Evolutionary conservation across 345 rosid species (phyloP).

Genomic region (Brassica juncea): DNA sequence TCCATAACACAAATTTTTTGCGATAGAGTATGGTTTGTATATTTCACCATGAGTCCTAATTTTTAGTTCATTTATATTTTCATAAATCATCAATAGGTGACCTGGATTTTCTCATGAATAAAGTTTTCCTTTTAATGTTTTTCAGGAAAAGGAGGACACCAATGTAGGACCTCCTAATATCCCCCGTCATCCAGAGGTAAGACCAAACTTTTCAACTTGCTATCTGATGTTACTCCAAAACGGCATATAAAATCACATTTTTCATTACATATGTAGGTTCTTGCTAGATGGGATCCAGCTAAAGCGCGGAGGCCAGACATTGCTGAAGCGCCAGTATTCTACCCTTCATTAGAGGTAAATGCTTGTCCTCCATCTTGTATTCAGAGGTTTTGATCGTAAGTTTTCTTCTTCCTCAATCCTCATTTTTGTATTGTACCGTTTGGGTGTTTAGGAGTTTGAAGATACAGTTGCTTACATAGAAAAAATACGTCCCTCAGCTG

Average conservation of each 20-base stretch:
- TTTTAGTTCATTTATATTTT: neutral
- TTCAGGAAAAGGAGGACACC: slow-evolving; percentile 8
- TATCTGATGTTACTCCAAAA: neutral
- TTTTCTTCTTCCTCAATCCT: neutral
- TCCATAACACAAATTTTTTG: neutral
- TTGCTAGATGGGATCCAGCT: slow-evolving; percentile 67
- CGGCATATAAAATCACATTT: neutral
- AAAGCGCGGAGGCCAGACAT: slow-evolving; percentile 59
- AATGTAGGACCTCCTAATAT: slow-evolving; percentile 19
- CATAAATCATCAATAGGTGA: neutral
- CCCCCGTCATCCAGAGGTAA: slow-evolving; percentile 22
- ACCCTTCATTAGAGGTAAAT: slow-evolving; percentile 73
- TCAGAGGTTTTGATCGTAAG: neutral
- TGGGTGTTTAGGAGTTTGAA: slow-evolving; percentile 69
- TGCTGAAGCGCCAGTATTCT: slow-evolving; percentile 73
- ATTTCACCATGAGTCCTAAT: neutral
- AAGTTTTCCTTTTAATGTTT: neutral
- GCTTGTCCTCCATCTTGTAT: neutral
- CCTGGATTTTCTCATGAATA: neutral
- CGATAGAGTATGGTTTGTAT: neutral
- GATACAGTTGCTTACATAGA: slow-evolving; percentile 74
- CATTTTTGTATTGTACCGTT: slow-evolving; percentile 5
- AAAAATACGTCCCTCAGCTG: slow-evolving; percentile 67
- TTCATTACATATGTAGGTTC: slow-evolving; percentile 44
- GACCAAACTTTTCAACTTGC: neutral